Evolutionary conservation across 2,329 filamentous ascomycete species (phyloP).

Genomic region (Periconia macrospinosa): DNA sequence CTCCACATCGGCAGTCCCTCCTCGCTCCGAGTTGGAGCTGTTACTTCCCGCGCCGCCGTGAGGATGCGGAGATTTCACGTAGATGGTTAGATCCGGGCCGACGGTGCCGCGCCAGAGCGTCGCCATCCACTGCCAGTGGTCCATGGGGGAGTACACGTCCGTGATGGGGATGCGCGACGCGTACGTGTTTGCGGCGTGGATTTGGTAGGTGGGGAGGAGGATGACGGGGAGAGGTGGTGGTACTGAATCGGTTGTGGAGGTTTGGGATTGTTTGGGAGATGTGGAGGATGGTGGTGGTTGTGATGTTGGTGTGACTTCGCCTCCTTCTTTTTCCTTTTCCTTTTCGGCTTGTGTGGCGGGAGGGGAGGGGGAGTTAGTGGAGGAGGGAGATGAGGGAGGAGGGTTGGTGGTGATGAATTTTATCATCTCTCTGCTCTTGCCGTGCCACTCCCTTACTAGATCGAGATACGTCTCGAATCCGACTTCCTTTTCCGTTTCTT

Average conservation of each 20-base stretch:
- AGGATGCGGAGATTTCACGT: slow-evolving; percentile 50
- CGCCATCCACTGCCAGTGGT: slow-evolving; percentile 98
- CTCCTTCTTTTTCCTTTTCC: slow-evolving; percentile 17
- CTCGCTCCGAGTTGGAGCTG: background rate
- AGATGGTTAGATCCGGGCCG: slow-evolving; percentile 78
- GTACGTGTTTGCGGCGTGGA: slow-evolving; percentile 76
- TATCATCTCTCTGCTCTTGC: slow-evolving; percentile 71
- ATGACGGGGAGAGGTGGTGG: slow-evolving; percentile 64
- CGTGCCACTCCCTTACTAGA: slow-evolving; percentile 74
- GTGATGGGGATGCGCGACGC: slow-evolving; percentile 73
- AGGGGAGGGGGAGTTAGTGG: slow-evolving; percentile 1
- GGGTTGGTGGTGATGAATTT: slow-evolving; percentile 52
- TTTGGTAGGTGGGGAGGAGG: slow-evolving; percentile 76
- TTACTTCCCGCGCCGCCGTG: background rate
- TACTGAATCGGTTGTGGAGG: slow-evolving; percentile 18
- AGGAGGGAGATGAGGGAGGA: slow-evolving; percentile 1
- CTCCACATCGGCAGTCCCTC: background rate
- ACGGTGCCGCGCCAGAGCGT: slow-evolving; percentile 87
- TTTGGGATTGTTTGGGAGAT: slow-evolving; percentile 42
- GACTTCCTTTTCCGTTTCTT: slow-evolving; percentile 26
- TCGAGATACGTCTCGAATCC: slow-evolving; percentile 62
- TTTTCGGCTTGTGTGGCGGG: slow-evolving; percentile 12
- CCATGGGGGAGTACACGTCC: slow-evolving; percentile 77
- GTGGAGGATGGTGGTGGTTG: slow-evolving; percentile 58
- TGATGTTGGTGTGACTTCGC: slow-evolving; percentile 15